These are phyloP conservation scores for Gentiana straminea DNA, from an alignment of 257 asterid genomes.

Conservation along the genomic window DNA sequence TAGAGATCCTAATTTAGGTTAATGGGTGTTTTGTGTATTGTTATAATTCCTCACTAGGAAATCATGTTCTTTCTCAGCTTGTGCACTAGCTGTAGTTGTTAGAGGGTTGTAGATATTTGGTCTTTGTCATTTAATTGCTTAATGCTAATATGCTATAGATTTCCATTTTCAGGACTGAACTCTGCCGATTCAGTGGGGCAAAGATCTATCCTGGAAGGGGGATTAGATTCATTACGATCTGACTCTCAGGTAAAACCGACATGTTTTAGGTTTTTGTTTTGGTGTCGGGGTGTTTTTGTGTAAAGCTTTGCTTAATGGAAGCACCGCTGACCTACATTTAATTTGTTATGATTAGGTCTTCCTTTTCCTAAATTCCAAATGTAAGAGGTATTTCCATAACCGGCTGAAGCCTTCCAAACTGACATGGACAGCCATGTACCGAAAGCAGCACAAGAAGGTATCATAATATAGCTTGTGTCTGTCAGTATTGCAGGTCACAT, in stretches of 20 bases:
- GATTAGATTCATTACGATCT: conserved; percentile 54
- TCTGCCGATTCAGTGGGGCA: conserved; percentile 69
- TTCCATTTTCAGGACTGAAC: conserved; percentile 55
- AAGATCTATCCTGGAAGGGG: conserved; percentile 86
- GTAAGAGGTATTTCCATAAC: conserved; percentile 85
- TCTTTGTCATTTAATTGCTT: too few relatives aligned
- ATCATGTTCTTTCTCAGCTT: too few relatives aligned
- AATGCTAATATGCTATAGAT: too few relatives aligned
- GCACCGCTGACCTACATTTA: neutral
- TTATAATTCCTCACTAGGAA: too few relatives aligned
- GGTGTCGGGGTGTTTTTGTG: neutral
- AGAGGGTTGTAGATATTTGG: too few relatives aligned
- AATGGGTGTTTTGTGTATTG: too few relatives aligned
- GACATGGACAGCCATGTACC: conserved; percentile 81
- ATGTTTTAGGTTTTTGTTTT: neutral
- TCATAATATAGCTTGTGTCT: neutral
- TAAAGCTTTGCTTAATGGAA: too few relatives aligned
- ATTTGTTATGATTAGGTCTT: conserved; percentile 37
- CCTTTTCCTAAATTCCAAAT: conserved; percentile 70
- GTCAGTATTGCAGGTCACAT: neutral
- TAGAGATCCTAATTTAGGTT: too few relatives aligned
- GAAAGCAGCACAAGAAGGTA: conserved; percentile 86
- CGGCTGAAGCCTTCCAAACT: conserved; percentile 82
- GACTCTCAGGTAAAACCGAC: conserved; percentile 59
- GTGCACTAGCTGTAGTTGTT: too few relatives aligned